These are phyloP conservation scores for Phytophthora pini DNA, from an alignment of 352 stramenopile genomes.

Conservation along the genomic window DNA sequence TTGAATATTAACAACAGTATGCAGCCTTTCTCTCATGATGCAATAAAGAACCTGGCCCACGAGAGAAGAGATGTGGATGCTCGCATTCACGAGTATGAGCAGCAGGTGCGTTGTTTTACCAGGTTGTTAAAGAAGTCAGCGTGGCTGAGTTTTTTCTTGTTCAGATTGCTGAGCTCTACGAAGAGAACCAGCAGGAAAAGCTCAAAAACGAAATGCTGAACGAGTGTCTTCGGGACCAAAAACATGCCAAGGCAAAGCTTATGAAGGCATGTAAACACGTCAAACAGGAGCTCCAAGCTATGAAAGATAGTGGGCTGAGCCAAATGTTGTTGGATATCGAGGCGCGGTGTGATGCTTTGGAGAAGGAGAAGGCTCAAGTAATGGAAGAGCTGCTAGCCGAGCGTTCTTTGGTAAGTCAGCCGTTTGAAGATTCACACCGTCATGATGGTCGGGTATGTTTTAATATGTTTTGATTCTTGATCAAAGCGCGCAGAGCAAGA, in stretches of 20 bases:
- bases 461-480: background rate
- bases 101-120: constrained; percentile 43
- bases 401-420: constrained; percentile 41
- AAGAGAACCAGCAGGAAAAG: constrained; percentile 75
- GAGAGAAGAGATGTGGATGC: constrained; percentile 42
- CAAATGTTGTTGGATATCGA: constrained; percentile 78
- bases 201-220: constrained; percentile 72
- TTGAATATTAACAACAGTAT: background rate
- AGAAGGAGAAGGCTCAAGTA: constrained; percentile 55
- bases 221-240: constrained; percentile 73
- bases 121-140: background rate
- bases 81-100: constrained; percentile 75
- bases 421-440: no score
- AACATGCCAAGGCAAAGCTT: constrained; percentile 70
- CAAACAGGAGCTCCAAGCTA: constrained; percentile 63
- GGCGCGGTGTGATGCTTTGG: constrained; percentile 52
- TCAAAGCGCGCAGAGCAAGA: constrained; percentile 33
- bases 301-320: constrained; percentile 67
- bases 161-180: constrained; percentile 69
- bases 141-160: constrained; percentile 1
- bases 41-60: constrained; percentile 42
- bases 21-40: constrained; percentile 50
- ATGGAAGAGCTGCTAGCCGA: constrained; percentile 45
- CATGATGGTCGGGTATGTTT: no score
- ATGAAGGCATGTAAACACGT: constrained; percentile 77